Evolutionary conservation across 306 rosid genomes (phyloP).

Genomic region (Prunus kanzakura): DNA sequence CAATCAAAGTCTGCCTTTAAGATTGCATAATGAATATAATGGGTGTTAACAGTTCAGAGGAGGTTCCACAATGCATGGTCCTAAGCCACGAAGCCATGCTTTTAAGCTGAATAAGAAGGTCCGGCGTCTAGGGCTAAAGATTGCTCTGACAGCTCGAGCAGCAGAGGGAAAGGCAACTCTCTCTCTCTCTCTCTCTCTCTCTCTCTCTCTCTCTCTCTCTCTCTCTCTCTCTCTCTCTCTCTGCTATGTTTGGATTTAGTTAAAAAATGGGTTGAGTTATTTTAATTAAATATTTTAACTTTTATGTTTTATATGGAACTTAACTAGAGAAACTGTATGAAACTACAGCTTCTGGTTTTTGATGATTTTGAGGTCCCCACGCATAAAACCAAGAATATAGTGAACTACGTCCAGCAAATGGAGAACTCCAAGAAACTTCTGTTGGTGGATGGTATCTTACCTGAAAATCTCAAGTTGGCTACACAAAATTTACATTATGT

Average conservation of each 20-base stretch:
- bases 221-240: background rate
- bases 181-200: background rate
- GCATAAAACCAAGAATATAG: constrained; percentile 80
- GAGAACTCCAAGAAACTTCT: constrained; percentile 68
- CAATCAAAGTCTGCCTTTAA: background rate
- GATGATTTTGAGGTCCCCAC: constrained; percentile 84
- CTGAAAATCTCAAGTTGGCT: constrained; percentile 78
- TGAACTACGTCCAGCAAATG: constrained; percentile 58
- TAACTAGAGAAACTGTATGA: constrained; percentile 18
- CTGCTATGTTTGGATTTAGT: too few relatives aligned
- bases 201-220: constrained; percentile 13
- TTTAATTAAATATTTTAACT: background rate
- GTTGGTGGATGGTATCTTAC: constrained; percentile 66
- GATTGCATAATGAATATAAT: constrained; percentile 18
- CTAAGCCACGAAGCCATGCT: constrained; percentile 96
- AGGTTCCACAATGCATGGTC: constrained; percentile 88
- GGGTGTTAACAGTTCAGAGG: constrained; percentile 69
- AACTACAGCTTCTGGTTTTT: constrained; percentile 69
- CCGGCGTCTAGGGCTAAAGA: constrained; percentile 78
- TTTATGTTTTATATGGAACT: background rate
- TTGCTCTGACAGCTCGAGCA: constrained; percentile 87
- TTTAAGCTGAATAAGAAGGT: constrained; percentile 89
- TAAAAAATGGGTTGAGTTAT: background rate
- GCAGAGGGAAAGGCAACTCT: constrained; percentile 96
- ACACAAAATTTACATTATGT: constrained; percentile 91